A percentile compares a stretch with the other conserved stretches of the same genome.
These are phyloP conservation scores for Colletotrichum karsti DNA, from an alignment of 2,329 filamentous ascomycete genomes.

Conservation along the genomic window DNA sequence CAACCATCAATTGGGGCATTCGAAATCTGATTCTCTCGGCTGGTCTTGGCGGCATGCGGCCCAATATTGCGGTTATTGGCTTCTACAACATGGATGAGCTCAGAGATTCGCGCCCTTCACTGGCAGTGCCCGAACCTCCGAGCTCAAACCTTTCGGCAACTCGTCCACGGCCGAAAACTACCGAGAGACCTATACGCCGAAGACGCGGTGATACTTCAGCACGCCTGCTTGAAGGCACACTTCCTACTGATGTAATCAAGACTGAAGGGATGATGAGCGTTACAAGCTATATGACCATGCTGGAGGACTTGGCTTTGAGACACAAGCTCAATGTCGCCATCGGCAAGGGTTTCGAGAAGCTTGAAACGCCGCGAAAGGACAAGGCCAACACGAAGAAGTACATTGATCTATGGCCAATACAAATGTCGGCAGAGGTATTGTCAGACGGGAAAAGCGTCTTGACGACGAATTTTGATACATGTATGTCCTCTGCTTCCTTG, in stretches of 20 bases:
- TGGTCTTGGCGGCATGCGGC: conserved; percentile 86
- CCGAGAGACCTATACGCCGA: conserved; percentile 41
- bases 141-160: conserved; percentile 44
- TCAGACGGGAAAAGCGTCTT: conserved; percentile 73
- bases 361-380: conserved; percentile 75
- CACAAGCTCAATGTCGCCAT: conserved; percentile 87
- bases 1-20: conserved; percentile 84
- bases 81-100: conserved; percentile 85
- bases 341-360: conserved; percentile 79
- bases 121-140: conserved; percentile 63
- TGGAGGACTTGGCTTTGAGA: conserved; percentile 82
- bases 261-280: conserved; percentile 74
- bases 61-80: conserved; percentile 84
- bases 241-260: conserved; percentile 76
- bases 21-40: conserved; percentile 84
- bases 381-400: conserved; percentile 74
- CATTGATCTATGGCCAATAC: conserved; percentile 91
- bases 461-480: conserved; percentile 92
- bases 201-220: conserved; percentile 63
- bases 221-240: conserved; percentile 61
- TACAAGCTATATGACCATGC: conserved; percentile 80
- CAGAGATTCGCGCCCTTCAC: conserved; percentile 63
- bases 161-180: conserved; percentile 38
- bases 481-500: conserved; percentile 52
- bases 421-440: conserved; percentile 87